Conservation (phyloP, 257 asterid genomes). For the Capsicum rhomboideum region DNA sequence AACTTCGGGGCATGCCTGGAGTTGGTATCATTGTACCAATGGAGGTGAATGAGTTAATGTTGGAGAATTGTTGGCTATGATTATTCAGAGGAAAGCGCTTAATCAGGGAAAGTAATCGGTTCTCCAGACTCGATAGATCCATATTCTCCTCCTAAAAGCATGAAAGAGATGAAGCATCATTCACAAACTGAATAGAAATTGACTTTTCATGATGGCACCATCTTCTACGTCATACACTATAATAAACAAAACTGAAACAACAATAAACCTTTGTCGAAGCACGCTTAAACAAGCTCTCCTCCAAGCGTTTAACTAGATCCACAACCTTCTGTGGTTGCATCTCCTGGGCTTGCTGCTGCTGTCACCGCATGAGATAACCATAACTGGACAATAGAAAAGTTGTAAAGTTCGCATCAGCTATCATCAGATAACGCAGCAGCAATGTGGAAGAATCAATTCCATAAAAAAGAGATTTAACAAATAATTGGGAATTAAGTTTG, state of each 20-base stretch:
- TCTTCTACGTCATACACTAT: background rate
- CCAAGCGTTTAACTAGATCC: constrained; percentile 73
- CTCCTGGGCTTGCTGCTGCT: constrained; percentile 57
- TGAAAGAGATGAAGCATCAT: constrained; percentile 7
- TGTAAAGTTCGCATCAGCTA: constrained; percentile 4
- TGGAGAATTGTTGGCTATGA: constrained; percentile 37
- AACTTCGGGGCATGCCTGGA: constrained; percentile 81
- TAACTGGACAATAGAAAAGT: constrained; percentile 39
- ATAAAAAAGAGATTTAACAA: background rate
- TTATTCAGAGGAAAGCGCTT: constrained; percentile 42
- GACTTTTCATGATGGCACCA: background rate
- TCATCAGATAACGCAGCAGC: background rate
- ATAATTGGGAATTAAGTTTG: background rate
- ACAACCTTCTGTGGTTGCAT: constrained; percentile 43
- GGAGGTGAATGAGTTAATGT: constrained; percentile 53
- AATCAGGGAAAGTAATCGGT: constrained; percentile 54
- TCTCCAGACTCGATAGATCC: constrained; percentile 66
- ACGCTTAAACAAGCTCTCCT: constrained; percentile 68
- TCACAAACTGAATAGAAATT: background rate
- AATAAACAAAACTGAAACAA: background rate
- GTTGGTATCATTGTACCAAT: constrained; percentile 95
- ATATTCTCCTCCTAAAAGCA: constrained; percentile 73
- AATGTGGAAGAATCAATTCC: background rate
- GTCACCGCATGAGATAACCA: constrained; percentile 52
- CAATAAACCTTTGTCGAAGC: constrained; percentile 66